Conservation (phyloP, 2,329 filamentous ascomycete species). For the Fusarium odoratissimum region DNA sequence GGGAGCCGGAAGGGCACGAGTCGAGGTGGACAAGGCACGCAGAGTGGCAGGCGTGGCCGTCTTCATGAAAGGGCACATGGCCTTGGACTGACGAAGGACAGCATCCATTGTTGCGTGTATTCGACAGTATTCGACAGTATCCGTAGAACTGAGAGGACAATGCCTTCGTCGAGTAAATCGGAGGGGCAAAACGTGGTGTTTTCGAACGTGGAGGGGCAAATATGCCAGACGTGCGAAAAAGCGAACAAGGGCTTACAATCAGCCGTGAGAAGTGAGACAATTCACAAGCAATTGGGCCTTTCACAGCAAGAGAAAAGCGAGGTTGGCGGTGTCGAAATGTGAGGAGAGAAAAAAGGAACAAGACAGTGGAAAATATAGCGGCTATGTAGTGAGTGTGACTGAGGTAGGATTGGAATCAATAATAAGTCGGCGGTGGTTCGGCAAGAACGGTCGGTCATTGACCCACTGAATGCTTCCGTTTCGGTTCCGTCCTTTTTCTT, state of each 20-base stretch:
- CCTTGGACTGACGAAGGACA: constrained; percentile 92
- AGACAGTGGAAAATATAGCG: constrained; percentile 24
- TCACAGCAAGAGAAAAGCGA: neutral
- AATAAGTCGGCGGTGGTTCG: constrained; percentile 39
- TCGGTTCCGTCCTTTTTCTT: constrained; percentile 36
- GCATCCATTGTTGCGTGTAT: constrained; percentile 77
- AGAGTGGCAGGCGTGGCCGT: constrained; percentile 92
- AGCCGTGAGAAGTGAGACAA: constrained; percentile 23
- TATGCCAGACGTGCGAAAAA: constrained; percentile 23
- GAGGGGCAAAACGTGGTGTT: constrained; percentile 29
- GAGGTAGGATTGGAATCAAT: neutral
- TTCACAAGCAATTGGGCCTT: constrained; percentile 29
- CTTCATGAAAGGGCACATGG: constrained; percentile 97
- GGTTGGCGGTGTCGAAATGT: neutral
- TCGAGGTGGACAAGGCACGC: constrained; percentile 85
- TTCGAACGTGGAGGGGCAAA: constrained; percentile 31
- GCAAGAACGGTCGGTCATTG: constrained; percentile 38
- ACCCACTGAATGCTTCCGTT: constrained; percentile 41
- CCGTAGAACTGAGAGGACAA: constrained; percentile 11
- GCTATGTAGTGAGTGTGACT: constrained; percentile 11
- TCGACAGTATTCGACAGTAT: neutral
- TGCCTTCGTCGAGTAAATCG: constrained; percentile 20
- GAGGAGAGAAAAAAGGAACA: neutral
- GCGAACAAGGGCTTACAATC: constrained; percentile 29
- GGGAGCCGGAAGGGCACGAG: constrained; percentile 53